These are phyloP conservation scores for Camelina sativa DNA, from an alignment of 345 rosid species.

Conservation along the genomic window DNA sequence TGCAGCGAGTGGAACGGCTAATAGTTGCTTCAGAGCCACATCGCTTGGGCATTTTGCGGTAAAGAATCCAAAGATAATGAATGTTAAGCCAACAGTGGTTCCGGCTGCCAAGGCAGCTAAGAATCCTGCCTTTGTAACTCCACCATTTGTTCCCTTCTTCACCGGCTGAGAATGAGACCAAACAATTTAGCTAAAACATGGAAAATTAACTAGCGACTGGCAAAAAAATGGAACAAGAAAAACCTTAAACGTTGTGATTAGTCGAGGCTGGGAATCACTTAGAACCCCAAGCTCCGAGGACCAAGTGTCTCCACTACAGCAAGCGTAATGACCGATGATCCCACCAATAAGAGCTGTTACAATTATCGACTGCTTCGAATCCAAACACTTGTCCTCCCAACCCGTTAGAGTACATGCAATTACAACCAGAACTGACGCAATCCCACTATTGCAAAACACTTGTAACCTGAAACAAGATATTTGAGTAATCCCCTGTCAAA, in stretches of 20 bases:
- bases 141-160: slow-evolving; percentile 92
- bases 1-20: slow-evolving; percentile 73
- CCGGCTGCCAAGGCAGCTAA: slow-evolving; percentile 89
- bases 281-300: slow-evolving; percentile 98
- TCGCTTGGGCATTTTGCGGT: slow-evolving; percentile 60
- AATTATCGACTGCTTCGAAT: slow-evolving; percentile 56
- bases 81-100: slow-evolving; percentile 71
- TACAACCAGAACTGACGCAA: slow-evolving; percentile 65
- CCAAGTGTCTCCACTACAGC: slow-evolving; percentile 97
- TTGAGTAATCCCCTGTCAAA: slow-evolving; percentile 32
- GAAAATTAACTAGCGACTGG: not conserved
- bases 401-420: slow-evolving; percentile 58
- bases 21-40: slow-evolving; percentile 70
- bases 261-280: slow-evolving; percentile 82
- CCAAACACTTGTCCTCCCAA: slow-evolving; percentile 78
- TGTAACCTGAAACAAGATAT: slow-evolving; percentile 70
- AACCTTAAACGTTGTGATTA: slow-evolving; percentile 94
- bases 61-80: slow-evolving; percentile 65
- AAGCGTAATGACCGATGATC: slow-evolving; percentile 86
- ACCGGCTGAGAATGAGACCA: slow-evolving; percentile 65
- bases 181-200: slow-evolving; percentile 21
- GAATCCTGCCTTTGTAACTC: slow-evolving; percentile 81
- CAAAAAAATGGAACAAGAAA: slow-evolving; percentile 4
- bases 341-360: slow-evolving; percentile 81
- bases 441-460: slow-evolving; percentile 78